These are phyloP conservation scores for Boletus edulis DNA, from an alignment of 768 basidiomycete species.

Conservation along the genomic window DNA sequence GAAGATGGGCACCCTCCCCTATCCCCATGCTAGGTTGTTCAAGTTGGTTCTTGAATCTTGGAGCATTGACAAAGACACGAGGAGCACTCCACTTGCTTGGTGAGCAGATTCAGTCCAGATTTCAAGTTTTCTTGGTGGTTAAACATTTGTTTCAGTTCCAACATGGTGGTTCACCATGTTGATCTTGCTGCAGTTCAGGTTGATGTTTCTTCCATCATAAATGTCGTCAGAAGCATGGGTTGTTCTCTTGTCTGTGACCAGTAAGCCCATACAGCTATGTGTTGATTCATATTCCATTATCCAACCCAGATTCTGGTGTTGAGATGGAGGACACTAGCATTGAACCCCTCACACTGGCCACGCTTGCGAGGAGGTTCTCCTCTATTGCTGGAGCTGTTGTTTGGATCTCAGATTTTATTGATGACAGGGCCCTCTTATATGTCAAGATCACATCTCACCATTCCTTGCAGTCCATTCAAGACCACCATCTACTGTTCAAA, in stretches of 20 bases:
- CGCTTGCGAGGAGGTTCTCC: slow-evolving; percentile 11
- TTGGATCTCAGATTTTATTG: slow-evolving; percentile 6
- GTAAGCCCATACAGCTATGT: slow-evolving; percentile 4
- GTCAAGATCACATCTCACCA: slow-evolving; percentile 9
- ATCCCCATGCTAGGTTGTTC: slow-evolving; percentile 6
- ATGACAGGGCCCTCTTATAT: slow-evolving; percentile 13
- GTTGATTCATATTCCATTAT: background rate
- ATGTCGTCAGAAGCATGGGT: slow-evolving; percentile 24
- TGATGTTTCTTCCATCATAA: slow-evolving; percentile 22
- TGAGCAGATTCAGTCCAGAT: background rate
- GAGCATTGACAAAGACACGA: slow-evolving; percentile 7
- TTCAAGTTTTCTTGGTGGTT: background rate
- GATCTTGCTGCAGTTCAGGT: slow-evolving; percentile 19
- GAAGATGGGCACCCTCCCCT: slow-evolving; percentile 9
- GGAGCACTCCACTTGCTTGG: slow-evolving; percentile 9
- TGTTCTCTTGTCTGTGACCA: slow-evolving; percentile 21
- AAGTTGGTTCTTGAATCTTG: slow-evolving; percentile 21
- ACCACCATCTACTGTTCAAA: slow-evolving; percentile 22
- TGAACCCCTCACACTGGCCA: slow-evolving; percentile 12
- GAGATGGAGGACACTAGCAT: slow-evolving; percentile 13
- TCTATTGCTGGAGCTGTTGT: slow-evolving; percentile 12
- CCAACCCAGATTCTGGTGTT: slow-evolving; percentile 14
- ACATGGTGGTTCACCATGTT: slow-evolving; percentile 21
- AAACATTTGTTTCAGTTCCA: background rate
- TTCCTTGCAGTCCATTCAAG: slow-evolving; percentile 20